Evolutionary conservation across 2,329 filamentous ascomycete genomes (phyloP).

Genomic region (Xylariaceae sp.): DNA sequence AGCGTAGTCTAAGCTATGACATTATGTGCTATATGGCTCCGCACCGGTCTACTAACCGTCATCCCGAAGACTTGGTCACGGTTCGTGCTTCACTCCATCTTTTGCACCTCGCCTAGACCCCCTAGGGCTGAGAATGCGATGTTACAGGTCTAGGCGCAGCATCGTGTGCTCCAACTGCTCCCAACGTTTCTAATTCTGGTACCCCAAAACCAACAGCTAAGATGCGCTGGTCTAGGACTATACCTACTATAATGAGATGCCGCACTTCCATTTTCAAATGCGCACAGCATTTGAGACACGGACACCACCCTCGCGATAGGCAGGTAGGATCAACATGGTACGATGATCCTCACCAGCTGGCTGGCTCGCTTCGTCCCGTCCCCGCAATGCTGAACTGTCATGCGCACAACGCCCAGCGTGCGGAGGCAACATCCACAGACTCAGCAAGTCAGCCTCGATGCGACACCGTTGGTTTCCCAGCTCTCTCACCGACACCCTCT

Average conservation of each 20-base stretch:
- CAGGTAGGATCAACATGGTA: constrained; percentile 13
- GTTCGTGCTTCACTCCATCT: constrained; percentile 4
- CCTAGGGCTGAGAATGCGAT: constrained; percentile 12
- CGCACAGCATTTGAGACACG: constrained; percentile 1
- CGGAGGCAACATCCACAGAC: constrained; percentile 11
- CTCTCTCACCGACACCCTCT: too few species aligned
- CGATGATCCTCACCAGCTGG: constrained; percentile 16
- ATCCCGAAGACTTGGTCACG: constrained; percentile 24
- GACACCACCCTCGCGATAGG: constrained; percentile 16
- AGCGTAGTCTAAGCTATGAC: not conserved
- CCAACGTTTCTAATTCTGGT: not conserved
- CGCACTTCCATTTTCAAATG: not conserved
- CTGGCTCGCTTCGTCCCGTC: constrained; percentile 22
- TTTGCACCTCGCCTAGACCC: constrained; percentile 1
- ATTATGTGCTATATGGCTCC: too few species aligned
- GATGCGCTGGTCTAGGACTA: not conserved
- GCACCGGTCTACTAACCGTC: too few species aligned
- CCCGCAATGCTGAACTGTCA: constrained; percentile 23
- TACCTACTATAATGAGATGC: constrained; percentile 14
- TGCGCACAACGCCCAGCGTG: constrained; percentile 18
- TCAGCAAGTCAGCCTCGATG: constrained; percentile 20
- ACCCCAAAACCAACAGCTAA: constrained; percentile 4
- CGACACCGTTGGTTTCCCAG: too few species aligned
- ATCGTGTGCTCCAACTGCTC: constrained; percentile 11
- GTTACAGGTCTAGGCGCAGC: constrained; percentile 2